Percentiles rank a stretch among this genome's conserved stretches.
Evolutionary conservation across 345 rosid species (phyloP).

Genomic region (Bruguiera gymnorhiza): DNA sequence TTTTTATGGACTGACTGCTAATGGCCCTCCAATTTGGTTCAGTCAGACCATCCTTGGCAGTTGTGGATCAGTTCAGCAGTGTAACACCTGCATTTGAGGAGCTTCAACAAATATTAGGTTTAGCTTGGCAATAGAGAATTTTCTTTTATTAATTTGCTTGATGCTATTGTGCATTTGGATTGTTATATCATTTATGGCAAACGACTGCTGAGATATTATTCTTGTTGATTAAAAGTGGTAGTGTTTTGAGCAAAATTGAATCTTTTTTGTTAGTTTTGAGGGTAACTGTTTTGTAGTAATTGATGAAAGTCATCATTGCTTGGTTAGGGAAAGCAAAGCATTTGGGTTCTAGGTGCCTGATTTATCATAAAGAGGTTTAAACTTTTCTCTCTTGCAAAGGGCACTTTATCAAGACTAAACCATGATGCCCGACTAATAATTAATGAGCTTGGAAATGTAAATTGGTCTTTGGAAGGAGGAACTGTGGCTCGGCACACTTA

Average conservation of each 20-base stretch:
- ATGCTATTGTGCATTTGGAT: not conserved
- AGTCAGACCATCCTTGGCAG: too few species aligned
- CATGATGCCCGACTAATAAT: conserved; percentile 92
- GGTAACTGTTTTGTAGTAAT: too few species aligned
- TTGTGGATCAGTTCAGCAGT: too few species aligned
- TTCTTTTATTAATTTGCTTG: conserved; percentile 9
- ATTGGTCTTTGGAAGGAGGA: conserved; percentile 92
- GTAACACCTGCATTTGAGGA: conserved; percentile 32
- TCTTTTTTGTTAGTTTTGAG: too few species aligned
- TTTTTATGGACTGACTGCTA: too few species aligned
- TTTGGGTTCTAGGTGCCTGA: too few species aligned
- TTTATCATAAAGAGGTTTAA: not conserved
- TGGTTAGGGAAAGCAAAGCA: too few species aligned
- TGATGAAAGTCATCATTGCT: too few species aligned
- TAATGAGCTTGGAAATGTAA: conserved; percentile 70
- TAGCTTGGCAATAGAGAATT: conserved; percentile 57
- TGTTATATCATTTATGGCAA: not conserved
- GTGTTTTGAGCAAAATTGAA: too few species aligned
- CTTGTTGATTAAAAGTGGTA: too few species aligned
- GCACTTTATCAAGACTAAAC: conserved; percentile 69
- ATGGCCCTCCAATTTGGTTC: too few species aligned
- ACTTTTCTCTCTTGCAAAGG: conserved; percentile 47
- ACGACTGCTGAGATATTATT: too few species aligned
- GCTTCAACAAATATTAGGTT: conserved; percentile 68
- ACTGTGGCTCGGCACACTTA: conserved; percentile 89